Evolutionary conservation across 2,329 filamentous ascomycete genomes (phyloP).

Genomic region (Fusarium papillatum): DNA sequence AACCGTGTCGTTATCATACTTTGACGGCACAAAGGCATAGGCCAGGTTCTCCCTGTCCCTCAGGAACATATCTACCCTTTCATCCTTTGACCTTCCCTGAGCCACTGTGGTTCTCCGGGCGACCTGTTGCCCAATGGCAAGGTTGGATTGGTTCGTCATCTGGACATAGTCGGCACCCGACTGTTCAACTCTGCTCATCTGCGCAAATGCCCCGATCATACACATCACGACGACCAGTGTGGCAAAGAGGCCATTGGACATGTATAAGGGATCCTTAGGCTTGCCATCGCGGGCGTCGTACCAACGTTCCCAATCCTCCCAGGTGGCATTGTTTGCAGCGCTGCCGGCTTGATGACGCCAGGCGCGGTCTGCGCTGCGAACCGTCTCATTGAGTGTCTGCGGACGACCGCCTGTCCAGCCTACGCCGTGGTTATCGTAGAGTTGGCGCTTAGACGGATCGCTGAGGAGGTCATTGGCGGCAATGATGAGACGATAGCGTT

Average conservation of each 20-base stretch:
- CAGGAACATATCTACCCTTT: slow-evolving; percentile 83
- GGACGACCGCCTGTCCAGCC: slow-evolving; percentile 80
- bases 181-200: slow-evolving; percentile 77
- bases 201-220: slow-evolving; percentile 77
- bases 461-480: slow-evolving; percentile 91
- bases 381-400: slow-evolving; percentile 59
- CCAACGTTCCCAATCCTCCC: slow-evolving; percentile 97
- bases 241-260: slow-evolving; percentile 85
- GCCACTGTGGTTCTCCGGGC: slow-evolving; percentile 65
- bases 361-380: slow-evolving; percentile 55
- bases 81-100: slow-evolving; percentile 67
- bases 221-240: slow-evolving; percentile 77
- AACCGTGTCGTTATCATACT: slow-evolving; percentile 42
- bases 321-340: slow-evolving; percentile 83
- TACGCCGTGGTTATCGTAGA: slow-evolving; percentile 85
- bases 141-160: slow-evolving; percentile 74
- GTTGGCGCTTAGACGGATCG: slow-evolving; percentile 80
- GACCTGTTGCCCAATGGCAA: slow-evolving; percentile 74
- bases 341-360: slow-evolving; percentile 65
- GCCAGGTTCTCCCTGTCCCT: slow-evolving; percentile 72
- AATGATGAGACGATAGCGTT: slow-evolving; percentile 91
- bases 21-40: slow-evolving; percentile 49
- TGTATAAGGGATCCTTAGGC: slow-evolving; percentile 68
- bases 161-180: slow-evolving; percentile 75
- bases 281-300: slow-evolving; percentile 66